These are phyloP conservation scores for Exophiala lecanii-corni DNA, from an alignment of 2,329 filamentous ascomycete species.

Conservation along the genomic window DNA sequence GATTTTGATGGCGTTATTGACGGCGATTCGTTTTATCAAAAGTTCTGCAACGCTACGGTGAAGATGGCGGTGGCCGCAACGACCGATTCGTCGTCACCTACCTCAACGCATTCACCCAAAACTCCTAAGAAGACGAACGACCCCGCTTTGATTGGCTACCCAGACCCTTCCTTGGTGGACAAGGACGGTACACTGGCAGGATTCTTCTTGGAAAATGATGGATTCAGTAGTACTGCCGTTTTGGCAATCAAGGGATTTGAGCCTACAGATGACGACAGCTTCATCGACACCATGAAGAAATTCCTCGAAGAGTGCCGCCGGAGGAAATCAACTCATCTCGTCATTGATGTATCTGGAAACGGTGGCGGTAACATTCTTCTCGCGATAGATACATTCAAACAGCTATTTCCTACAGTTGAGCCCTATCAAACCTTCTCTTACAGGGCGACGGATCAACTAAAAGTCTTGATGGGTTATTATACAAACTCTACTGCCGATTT, in stretches of 20 bases:
- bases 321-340: constrained; percentile 52
- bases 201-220: constrained; percentile 39
- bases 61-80: constrained; percentile 11
- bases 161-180: constrained; percentile 34
- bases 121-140: not conserved
- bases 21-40: constrained; percentile 6
- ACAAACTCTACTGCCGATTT: constrained; percentile 8
- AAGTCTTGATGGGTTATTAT: constrained; percentile 34
- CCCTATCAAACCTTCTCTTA: constrained; percentile 44
- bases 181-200: constrained; percentile 38
- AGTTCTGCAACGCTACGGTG: constrained; percentile 10
- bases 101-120: not conserved
- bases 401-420: constrained; percentile 47
- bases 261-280: constrained; percentile 13
- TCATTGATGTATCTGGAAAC: constrained; percentile 61
- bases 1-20: constrained; percentile 2
- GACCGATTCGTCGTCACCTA: not conserved
- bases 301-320: constrained; percentile 45
- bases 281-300: constrained; percentile 31
- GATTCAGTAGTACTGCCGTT: constrained; percentile 41
- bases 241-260: constrained; percentile 41
- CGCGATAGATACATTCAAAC: constrained; percentile 49
- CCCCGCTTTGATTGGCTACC: constrained; percentile 28
- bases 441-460: constrained; percentile 38
- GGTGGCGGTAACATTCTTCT: constrained; percentile 50